Evolutionary conservation across 805 yeast genomes (phyloP).

Genomic region (Metschnikowia colocasiae): DNA sequence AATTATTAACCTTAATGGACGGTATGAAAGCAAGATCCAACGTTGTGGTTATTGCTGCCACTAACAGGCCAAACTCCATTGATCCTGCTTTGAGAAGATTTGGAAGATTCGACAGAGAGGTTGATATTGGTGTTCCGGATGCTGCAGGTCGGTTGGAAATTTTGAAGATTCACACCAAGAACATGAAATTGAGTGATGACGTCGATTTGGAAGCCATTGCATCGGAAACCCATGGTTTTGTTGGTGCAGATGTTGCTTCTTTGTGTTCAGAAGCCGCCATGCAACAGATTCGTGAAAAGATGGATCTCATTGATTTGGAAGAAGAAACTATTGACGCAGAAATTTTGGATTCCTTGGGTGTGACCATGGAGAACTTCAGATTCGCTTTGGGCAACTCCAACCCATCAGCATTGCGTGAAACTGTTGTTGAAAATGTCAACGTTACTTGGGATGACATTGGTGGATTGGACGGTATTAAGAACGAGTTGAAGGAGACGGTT

Average conservation of each 20-base stretch:
- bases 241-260: constrained; percentile 98
- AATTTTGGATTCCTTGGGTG: constrained; percentile 92
- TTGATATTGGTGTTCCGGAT: constrained; percentile 91
- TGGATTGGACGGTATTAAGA: constrained; percentile 93
- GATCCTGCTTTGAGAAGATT: constrained; percentile 84
- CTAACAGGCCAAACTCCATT: constrained; percentile 81
- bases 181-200: constrained; percentile 93
- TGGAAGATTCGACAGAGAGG: constrained; percentile 84
- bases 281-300: constrained; percentile 99
- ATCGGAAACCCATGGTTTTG: constrained; percentile 97
- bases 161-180: constrained; percentile 94
- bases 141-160: constrained; percentile 98
- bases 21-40: constrained; percentile 99
- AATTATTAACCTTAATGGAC: constrained; percentile 95
- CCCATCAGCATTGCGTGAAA: constrained; percentile 98
- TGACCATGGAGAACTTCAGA: constrained; percentile 97
- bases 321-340: constrained; percentile 98
- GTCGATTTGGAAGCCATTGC: constrained; percentile 96
- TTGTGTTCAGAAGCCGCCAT: constrained; percentile 99
- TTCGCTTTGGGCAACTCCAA: constrained; percentile 97
- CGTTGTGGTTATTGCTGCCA: constrained; percentile 97
- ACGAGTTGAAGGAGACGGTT: constrained; percentile 96
- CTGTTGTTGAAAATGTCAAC: constrained; percentile 97
- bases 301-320: constrained; percentile 94
- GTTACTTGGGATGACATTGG: constrained; percentile 99